These are phyloP conservation scores for Trichomonas gallinae DNA, from an alignment of 208 protist species.

Conservation along the genomic window DNA sequence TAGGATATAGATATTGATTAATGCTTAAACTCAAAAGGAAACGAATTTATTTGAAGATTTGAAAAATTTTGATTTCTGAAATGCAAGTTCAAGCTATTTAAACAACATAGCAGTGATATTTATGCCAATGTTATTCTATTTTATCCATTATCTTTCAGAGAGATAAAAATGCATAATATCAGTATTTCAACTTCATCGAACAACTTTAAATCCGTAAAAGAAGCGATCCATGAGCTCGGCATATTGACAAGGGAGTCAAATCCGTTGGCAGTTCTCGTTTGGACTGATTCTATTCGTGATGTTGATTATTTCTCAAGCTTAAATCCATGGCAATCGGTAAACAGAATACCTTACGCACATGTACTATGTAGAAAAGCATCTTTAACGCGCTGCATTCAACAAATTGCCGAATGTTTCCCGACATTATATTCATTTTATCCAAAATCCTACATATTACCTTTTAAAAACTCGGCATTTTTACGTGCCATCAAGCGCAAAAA, in stretches of 20 bases:
- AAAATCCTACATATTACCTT: neutral
- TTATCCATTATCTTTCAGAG: neutral
- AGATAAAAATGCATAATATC: neutral
- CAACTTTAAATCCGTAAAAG: neutral
- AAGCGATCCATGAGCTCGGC: neutral
- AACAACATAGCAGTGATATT: too few relatives aligned
- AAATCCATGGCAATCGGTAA: neutral
- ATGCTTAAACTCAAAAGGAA: too few relatives aligned
- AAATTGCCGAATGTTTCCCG: neutral
- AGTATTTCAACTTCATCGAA: neutral
- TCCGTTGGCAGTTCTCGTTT: neutral
- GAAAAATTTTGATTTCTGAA: too few relatives aligned
- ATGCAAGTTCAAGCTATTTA: too few relatives aligned
- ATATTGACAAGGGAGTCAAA: neutral
- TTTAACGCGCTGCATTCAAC: neutral
- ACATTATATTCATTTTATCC: neutral
- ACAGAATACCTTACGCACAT: neutral
- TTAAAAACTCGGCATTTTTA: neutral
- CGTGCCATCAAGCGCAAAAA: neutral
- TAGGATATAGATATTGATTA: too few relatives aligned
- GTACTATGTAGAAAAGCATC: neutral
- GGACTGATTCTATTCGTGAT: neutral
- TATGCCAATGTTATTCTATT: too few relatives aligned
- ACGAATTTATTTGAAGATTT: too few relatives aligned
- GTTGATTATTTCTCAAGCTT: neutral